Evolutionary conservation across 495 filamentous ascomycete species (phyloP).

Genomic region (Aspergillus nidulans): DNA sequence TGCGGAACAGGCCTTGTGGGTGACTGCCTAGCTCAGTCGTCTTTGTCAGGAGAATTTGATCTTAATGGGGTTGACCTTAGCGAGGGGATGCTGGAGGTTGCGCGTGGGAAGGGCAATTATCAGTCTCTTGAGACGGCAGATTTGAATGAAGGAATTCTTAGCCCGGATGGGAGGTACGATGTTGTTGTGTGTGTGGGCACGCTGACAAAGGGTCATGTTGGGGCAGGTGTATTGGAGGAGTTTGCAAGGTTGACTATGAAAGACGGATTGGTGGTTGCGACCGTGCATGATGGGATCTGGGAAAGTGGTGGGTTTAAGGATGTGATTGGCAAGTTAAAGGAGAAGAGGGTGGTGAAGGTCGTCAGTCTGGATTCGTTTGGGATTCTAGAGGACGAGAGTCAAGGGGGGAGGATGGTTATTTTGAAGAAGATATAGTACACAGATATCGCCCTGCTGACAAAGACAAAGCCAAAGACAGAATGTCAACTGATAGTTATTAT

Average conservation of each 20-base stretch:
- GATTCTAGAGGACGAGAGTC: background rate
- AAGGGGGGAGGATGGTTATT: background rate
- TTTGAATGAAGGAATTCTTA: background rate
- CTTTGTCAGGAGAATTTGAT: background rate
- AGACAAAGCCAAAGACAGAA: no score
- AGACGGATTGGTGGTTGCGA: background rate
- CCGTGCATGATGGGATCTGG: background rate
- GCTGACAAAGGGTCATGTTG: background rate
- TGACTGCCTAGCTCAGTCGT: background rate
- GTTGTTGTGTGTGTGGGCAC: background rate
- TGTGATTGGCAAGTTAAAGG: background rate
- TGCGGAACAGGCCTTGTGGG: background rate
- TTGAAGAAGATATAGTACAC: background rate
- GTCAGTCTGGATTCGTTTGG: background rate
- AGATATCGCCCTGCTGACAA: background rate
- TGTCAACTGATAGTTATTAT: no score
- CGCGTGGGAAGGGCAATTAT: background rate
- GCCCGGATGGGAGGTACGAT: background rate
- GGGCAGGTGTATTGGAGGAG: background rate
- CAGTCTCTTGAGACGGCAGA: background rate
- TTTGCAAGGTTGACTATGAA: background rate
- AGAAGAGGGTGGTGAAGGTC: background rate
- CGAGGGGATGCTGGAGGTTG: background rate
- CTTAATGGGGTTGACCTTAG: background rate
- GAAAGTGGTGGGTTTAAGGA: background rate